Evolutionary conservation across 2,329 filamentous ascomycete genomes (phyloP).

Genomic region (Trichoderma sp.): DNA sequence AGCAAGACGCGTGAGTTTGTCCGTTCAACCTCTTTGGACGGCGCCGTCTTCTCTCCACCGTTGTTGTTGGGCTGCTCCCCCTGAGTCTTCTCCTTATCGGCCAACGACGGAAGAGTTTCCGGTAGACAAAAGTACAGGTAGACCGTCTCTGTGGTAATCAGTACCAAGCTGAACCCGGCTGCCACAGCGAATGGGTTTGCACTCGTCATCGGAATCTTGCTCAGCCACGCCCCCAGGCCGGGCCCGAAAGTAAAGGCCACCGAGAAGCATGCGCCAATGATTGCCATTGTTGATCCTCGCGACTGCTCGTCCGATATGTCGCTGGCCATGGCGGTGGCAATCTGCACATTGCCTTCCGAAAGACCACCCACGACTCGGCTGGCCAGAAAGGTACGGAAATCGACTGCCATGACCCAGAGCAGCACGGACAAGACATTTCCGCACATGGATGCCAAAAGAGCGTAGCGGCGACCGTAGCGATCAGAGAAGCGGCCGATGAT

Average conservation of each 20-base stretch:
- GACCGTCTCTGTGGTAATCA: constrained; percentile 83
- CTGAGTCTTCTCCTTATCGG: constrained; percentile 32
- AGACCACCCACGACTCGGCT: constrained; percentile 88
- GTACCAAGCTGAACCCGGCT: constrained; percentile 79
- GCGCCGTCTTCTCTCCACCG: constrained; percentile 30
- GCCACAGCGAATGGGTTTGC: constrained; percentile 94
- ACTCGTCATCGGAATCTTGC: constrained; percentile 73
- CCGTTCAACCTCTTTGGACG: constrained; percentile 44
- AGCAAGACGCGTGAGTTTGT: constrained; percentile 84
- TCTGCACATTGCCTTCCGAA: constrained; percentile 94
- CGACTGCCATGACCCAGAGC: constrained; percentile 88
- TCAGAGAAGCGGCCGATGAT: constrained; percentile 89
- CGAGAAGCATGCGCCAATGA: constrained; percentile 95
- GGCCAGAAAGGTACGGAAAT: constrained; percentile 95
- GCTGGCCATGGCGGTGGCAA: constrained; percentile 93
- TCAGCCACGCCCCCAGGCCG: constrained; percentile 83
- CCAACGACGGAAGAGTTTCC: constrained; percentile 74
- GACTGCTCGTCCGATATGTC: constrained; percentile 88
- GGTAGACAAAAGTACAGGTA: constrained; percentile 85
- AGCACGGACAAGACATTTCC: constrained; percentile 93
- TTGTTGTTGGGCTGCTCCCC: constrained; percentile 15
- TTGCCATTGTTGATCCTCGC: constrained; percentile 88
- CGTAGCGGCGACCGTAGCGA: constrained; percentile 80
- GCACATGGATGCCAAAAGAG: constrained; percentile 85
- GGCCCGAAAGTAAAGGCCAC: constrained; percentile 97